Base-by-base conservation (phyloP, 805 yeast genomes). In the Nakazawaea siamensis region DNA sequence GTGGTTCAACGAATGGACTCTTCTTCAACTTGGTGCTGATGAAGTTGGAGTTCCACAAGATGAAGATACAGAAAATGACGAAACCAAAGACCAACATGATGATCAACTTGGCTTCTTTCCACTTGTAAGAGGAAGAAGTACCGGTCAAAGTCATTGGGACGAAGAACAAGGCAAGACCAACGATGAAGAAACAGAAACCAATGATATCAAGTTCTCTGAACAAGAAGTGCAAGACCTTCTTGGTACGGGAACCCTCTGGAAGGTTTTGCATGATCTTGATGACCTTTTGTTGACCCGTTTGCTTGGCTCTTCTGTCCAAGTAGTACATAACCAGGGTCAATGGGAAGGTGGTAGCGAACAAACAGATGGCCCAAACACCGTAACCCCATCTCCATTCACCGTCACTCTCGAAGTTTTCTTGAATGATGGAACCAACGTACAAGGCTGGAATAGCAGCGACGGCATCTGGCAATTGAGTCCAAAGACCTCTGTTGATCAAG, bases 401-500 rank as follows among this genome's bases (percentile, higher is more conserved):
- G 16, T 33, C 13, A 20, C 27, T 28, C 46, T 36, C 21, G 37
- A 54, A 43, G 18, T 47, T 51, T 31, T 54, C 56, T 38, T 45
- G 48, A 24, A 54, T 43, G 24, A 45, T 41, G 10, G 52, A 44
- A 34, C 58, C 57, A 18, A 51, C 49, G 21, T 51, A 52, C 10
- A 44, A 27, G 5, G 56, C 37, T 20, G 57, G 55, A 30, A 52
- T 41, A n/a, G 51, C 48, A n/a, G 53, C 45, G 12, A 51, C 23
- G 19, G 56, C 51, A 25, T 62, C 47, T 8, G 62, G 54, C 12
- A 64, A 33, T 19, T 57, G 58, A 13, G 55, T 40, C 37, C 55
- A 44, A 7, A 64, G 42, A 10, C 64, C 65, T 41, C 68, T 54
- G 47, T 61, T 51, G 31, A 60, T 52, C 45, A 65, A 46, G 13